These are phyloP conservation scores for Nepenthes gracilis DNA, from an alignment of 148 eudicot genomes.

Conservation along the genomic window DNA sequence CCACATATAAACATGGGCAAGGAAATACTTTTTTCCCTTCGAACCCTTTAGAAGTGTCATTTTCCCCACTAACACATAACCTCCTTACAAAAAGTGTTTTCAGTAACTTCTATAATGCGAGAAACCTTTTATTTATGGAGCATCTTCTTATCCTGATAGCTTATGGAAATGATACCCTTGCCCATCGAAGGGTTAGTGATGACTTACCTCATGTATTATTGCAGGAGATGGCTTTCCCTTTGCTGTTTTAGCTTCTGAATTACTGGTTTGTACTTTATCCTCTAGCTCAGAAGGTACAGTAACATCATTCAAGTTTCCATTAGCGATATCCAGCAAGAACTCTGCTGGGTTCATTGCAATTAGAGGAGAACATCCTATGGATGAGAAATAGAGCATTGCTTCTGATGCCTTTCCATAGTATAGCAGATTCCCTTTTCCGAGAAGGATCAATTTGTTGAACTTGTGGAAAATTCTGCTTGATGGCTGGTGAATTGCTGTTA, in stretches of 20 bases:
- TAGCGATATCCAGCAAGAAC: constrained; percentile 6
- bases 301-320: constrained; percentile 39
- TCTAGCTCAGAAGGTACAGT: constrained; percentile 77
- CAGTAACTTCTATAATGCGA: no score
- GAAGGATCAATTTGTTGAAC: constrained; percentile 4
- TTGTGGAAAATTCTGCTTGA: constrained; percentile 4
- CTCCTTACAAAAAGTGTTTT: no score
- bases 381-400: constrained; percentile 6
- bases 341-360: constrained; percentile 11
- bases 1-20: no score
- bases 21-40: no score
- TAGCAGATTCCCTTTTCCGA: constrained; percentile 1
- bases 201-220: constrained; percentile 53
- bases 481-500: constrained; percentile 5
- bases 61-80: no score
- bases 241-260: constrained; percentile 30
- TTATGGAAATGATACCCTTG: no score
- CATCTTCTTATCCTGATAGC: no score
- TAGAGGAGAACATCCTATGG: constrained; percentile 4
- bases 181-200: neutral
- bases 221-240: constrained; percentile 76
- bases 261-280: constrained; percentile 60
- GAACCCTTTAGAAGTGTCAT: no score
- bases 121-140: no score
- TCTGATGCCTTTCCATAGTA: constrained; percentile 7